Conservation (phyloP, 495 filamentous ascomycete genomes). For the Hypomontagnella submonticulosa region DNA sequence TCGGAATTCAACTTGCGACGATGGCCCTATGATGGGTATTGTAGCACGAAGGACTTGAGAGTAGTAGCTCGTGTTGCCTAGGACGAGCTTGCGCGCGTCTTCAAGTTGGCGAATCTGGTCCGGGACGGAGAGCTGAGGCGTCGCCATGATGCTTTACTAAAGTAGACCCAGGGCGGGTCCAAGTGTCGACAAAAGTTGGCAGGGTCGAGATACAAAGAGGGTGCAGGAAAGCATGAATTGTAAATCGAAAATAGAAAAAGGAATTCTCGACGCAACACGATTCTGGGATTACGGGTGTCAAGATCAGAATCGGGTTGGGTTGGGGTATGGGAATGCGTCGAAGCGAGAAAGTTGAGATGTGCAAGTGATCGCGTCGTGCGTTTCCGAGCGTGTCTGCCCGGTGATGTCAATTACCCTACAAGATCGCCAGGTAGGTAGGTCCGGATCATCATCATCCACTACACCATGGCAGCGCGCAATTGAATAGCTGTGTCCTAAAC, state of each 20-base stretch:
- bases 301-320: not conserved
- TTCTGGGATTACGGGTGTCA: not conserved
- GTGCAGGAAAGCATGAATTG: not conserved
- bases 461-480: constrained; percentile 20
- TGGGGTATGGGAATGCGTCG: not conserved
- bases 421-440: constrained; percentile 30
- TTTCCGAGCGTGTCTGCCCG: constrained; percentile 33
- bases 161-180: constrained; percentile 16
- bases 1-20: constrained; percentile 78
- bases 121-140: constrained; percentile 64
- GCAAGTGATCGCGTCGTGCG: constrained; percentile 23
- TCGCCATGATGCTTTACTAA: constrained; percentile 52
- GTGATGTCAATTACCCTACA: constrained; percentile 48
- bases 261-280: not conserved
- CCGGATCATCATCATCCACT: constrained; percentile 26
- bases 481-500: not conserved
- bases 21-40: constrained; percentile 85
- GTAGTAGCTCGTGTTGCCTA: constrained; percentile 85
- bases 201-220: not conserved
- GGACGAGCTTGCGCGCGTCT: constrained; percentile 84
- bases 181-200: constrained; percentile 2
- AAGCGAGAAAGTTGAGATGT: constrained; percentile 4
- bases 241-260: not conserved
- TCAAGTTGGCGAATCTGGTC: constrained; percentile 87
- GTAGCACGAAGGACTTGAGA: constrained; percentile 89